Evolutionary conservation across 2,329 filamentous ascomycete species (phyloP).

Genomic region (Clonostachys rhizophaga): DNA sequence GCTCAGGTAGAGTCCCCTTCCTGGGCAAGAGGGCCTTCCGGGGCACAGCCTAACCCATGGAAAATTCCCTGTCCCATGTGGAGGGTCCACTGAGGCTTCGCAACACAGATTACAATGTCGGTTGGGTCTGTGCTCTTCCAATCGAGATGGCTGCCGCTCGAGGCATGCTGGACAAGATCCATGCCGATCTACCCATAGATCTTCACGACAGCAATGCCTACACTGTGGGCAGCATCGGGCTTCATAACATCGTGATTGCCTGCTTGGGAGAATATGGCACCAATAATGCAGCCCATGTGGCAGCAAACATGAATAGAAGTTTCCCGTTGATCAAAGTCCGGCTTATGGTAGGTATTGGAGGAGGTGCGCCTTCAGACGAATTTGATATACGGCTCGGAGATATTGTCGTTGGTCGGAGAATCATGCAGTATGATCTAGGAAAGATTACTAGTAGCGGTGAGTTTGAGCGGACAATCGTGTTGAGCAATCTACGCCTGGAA

Average conservation of each 20-base stretch:
- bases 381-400: slow-evolving; percentile 29
- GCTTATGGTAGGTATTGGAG: slow-evolving; percentile 12
- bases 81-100: too few species aligned
- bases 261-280: slow-evolving; percentile 17
- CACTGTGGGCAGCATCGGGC: slow-evolving; percentile 12
- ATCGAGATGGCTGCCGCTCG: slow-evolving; percentile 15
- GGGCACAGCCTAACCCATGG: too few species aligned
- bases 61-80: too few species aligned
- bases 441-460: slow-evolving; percentile 4
- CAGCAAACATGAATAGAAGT: slow-evolving; percentile 19
- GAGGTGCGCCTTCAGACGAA: slow-evolving; percentile 9
- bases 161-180: slow-evolving; percentile 13
- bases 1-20: too few species aligned
- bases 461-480: slow-evolving; percentile 14
- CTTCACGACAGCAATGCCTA: slow-evolving; percentile 16
- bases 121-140: slow-evolving; percentile 14
- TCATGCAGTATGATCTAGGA: slow-evolving; percentile 12
- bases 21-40: too few species aligned
- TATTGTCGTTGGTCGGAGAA: slow-evolving; percentile 19
- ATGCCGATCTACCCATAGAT: slow-evolving; percentile 4
- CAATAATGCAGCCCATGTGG: slow-evolving; percentile 18
- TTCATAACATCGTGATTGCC: slow-evolving; percentile 23
- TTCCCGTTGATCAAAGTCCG: slow-evolving; percentile 19
- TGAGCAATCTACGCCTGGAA: slow-evolving; percentile 6
- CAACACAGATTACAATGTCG: slow-evolving; percentile 8